Evolutionary conservation across 345 rosid genomes (phyloP).

Genomic region (Dipteronia dyeriana): DNA sequence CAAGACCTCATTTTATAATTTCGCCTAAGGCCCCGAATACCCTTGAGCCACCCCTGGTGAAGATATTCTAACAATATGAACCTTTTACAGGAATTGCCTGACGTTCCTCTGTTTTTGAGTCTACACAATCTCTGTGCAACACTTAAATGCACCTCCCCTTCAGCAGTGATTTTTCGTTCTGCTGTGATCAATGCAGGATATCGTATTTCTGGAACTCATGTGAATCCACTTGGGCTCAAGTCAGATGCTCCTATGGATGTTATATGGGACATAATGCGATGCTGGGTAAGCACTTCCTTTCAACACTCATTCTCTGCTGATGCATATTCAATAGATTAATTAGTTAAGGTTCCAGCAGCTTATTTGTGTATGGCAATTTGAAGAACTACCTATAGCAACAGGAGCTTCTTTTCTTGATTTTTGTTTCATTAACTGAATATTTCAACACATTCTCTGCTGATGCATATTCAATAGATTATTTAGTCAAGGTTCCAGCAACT

Average conservation of each 20-base stretch:
- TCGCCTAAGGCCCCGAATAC: no score
- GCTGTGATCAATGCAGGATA: constrained; percentile 96
- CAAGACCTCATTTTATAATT: no score
- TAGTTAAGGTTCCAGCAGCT: neutral
- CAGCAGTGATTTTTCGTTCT: constrained; percentile 90
- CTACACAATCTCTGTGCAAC: constrained; percentile 95
- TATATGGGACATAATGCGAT: constrained; percentile 99
- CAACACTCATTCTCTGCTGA: neutral
- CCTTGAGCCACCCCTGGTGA: no score
- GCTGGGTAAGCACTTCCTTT: constrained; percentile 73
- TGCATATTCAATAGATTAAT: neutral
- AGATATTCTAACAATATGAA: neutral
- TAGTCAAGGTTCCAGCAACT: neutral
- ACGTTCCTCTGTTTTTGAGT: constrained; percentile 91
- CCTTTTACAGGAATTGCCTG: constrained; percentile 80
- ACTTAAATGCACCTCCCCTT: constrained; percentile 93
- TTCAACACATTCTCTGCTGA: neutral
- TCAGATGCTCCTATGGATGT: constrained; percentile 99
- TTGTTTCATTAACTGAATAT: neutral
- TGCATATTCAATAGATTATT: neutral
- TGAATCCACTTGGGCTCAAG: constrained; percentile 85
- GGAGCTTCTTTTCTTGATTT: neutral
- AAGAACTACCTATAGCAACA: neutral
- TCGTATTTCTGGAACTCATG: constrained; percentile 92
- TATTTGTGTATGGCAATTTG: neutral